Evolutionary conservation across 495 filamentous ascomycete species (phyloP).

Genomic region (Penicillium soppii): DNA sequence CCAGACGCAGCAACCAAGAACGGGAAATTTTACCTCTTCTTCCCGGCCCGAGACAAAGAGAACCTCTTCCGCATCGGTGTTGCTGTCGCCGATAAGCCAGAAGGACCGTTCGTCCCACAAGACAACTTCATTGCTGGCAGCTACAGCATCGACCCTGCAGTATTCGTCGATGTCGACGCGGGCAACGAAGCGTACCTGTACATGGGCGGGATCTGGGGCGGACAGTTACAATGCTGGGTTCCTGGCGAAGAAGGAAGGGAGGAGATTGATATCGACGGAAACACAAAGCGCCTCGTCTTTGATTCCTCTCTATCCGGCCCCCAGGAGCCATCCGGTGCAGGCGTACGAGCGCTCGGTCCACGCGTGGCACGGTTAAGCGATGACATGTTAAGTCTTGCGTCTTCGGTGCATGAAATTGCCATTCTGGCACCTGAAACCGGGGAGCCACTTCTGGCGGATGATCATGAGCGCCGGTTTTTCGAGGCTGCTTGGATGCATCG

Average conservation of each 20-base stretch:
- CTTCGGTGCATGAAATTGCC: slow-evolving; percentile 47
- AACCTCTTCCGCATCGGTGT: slow-evolving; percentile 63
- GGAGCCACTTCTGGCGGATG: slow-evolving; percentile 56
- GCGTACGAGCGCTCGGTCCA: slow-evolving; percentile 50
- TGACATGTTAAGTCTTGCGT: slow-evolving; percentile 61
- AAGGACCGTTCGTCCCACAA: slow-evolving; percentile 47
- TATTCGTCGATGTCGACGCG: slow-evolving; percentile 47
- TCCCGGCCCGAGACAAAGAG: slow-evolving; percentile 46
- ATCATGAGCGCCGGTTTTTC: slow-evolving; percentile 75
- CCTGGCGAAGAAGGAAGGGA: neutral
- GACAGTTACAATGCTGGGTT: slow-evolving; percentile 62
- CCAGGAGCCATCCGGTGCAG: slow-evolving; percentile 53
- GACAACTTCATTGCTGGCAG: slow-evolving; percentile 34
- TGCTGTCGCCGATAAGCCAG: slow-evolving; percentile 39
- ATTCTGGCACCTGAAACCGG: slow-evolving; percentile 59
- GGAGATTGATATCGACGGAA: neutral
- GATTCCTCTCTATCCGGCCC: slow-evolving; percentile 43
- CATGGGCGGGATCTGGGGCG: slow-evolving; percentile 65
- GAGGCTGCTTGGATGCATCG: slow-evolving; percentile 76
- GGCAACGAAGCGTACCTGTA: slow-evolving; percentile 47
- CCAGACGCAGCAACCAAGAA: slow-evolving; percentile 45
- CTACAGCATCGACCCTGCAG: slow-evolving; percentile 51
- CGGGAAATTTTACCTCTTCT: slow-evolving; percentile 51
- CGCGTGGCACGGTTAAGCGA: slow-evolving; percentile 59
- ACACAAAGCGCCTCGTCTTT: slow-evolving; percentile 36